Conservation (phyloP, 345 rosid species). For the Carallia brachiata region DNA sequence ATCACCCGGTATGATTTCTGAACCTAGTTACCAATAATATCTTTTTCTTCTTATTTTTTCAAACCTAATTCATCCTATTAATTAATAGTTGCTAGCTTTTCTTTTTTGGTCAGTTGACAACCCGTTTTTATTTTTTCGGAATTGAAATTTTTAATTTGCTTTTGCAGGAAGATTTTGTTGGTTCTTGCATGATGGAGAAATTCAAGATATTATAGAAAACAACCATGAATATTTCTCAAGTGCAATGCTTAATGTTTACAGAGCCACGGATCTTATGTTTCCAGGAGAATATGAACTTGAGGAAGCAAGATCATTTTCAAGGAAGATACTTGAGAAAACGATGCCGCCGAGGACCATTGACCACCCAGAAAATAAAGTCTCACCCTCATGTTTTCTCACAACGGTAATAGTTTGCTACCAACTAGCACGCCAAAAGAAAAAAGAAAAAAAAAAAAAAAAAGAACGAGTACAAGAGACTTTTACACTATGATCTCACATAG, state of each 20-base stretch:
- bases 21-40: not conserved
- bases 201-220: slow-evolving; percentile 28
- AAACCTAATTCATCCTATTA: not conserved
- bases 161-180: slow-evolving; percentile 54
- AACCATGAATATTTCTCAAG: slow-evolving; percentile 31
- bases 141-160: too few relatives aligned
- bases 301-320: slow-evolving; percentile 50
- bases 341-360: not conserved
- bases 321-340: slow-evolving; percentile 38
- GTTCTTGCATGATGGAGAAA: slow-evolving; percentile 45
- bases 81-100: not conserved
- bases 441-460: too few relatives aligned
- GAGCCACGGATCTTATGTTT: slow-evolving; percentile 63
- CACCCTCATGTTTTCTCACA: slow-evolving; percentile 10
- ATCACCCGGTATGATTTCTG: slow-evolving; percentile 43
- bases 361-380: not conserved
- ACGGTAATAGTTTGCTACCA: slow-evolving; percentile 18
- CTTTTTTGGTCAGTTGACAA: too few relatives aligned
- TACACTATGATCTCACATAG: too few relatives aligned
- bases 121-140: too few relatives aligned
- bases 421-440: too few relatives aligned
- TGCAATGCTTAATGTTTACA: slow-evolving; percentile 45
- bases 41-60: not conserved
- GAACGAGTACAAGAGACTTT: too few relatives aligned
- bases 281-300: slow-evolving; percentile 46